These are phyloP conservation scores for Leavenworthia alabamica DNA, from an alignment of 345 rosid species.

Conservation along the genomic window DNA sequence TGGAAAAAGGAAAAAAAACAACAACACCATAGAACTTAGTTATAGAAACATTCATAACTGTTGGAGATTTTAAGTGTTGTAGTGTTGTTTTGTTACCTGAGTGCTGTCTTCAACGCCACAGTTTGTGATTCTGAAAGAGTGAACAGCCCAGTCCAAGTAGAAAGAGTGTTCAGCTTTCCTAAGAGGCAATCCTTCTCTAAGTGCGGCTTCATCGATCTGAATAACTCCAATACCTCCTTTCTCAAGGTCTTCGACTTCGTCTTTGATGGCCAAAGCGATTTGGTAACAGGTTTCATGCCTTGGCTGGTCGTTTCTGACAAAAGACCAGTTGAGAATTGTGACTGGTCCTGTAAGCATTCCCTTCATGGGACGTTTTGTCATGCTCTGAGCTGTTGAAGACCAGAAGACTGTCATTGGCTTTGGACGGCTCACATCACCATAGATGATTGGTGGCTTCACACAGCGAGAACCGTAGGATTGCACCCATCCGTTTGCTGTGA, in stretches of 20 bases:
- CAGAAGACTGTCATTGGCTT: constrained; percentile 97
- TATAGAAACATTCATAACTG: not conserved
- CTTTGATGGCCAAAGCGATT: constrained; percentile 96
- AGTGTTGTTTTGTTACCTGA: constrained; percentile 47
- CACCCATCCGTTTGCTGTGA: constrained; percentile 95
- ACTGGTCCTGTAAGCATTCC: constrained; percentile 99
- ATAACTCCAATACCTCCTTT: constrained; percentile 80
- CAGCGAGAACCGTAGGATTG: constrained; percentile 98
- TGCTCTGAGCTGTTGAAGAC: constrained; percentile 92
- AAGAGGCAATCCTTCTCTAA: constrained; percentile 95
- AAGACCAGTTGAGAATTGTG: constrained; percentile 98
- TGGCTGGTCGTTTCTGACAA: constrained; percentile 94
- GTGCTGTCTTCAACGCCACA: constrained; percentile 78
- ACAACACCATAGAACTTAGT: not conserved
- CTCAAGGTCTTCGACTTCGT: constrained; percentile 96
- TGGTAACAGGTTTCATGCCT: constrained; percentile 93
- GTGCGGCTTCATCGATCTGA: constrained; percentile 97
- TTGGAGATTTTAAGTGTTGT: not conserved
- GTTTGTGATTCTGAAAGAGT: constrained; percentile 98
- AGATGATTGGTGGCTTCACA: constrained; percentile 96
- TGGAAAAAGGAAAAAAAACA: not conserved
- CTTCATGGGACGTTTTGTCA: constrained; percentile 96
- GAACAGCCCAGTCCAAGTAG: constrained; percentile 99
- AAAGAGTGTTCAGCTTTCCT: constrained; percentile 96
- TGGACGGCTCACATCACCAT: constrained; percentile 99